Base-by-base conservation (phyloP, 768 basidiomycete species). In the Russula olivacea region DNA sequence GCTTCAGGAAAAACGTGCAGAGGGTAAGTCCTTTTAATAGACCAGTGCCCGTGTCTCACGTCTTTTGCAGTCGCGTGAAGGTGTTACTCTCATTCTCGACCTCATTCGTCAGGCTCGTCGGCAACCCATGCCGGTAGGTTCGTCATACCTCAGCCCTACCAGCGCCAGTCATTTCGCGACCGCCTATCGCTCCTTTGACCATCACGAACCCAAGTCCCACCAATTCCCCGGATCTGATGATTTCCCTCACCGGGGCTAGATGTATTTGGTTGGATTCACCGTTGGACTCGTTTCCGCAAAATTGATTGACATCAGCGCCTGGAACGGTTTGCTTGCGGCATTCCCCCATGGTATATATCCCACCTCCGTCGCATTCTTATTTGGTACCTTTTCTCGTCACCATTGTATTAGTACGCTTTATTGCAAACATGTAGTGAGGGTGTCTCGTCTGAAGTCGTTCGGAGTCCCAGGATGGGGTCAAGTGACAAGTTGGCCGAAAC, bases 1-100 rank as follows among this genome's bases (percentile, higher is more conserved):
- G 83, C 65, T 94, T 96, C 77, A 92, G 94, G 73, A 83, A 87
- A 19, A 91, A 97, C 70, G 78, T 95, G 55, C 91, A 95, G 74
- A 81, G 84, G 69, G 94, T 88, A 72, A 58, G 86, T 75, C 30
- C 47, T 58, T 40, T 57, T 47, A 32, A 15, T 17, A 47, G 50
- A 55, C 36, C 59, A 36, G 60, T 40, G 11, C 58, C 53, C 55
- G 54, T 67, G 52, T 54, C 64, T 61, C 47, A 63, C 15, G 2
- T 57, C 30, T 21, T 60, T 68, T 56, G 19, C 65, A 92, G 91
- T 93, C 89, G 69, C 89, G 91, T 49, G 89, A 92, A 74, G 93
- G 93, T 7, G 87, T 97, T 64, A 85, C 88, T 47, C 79, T 93
- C 48, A 87, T 96, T 61, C 80, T 96, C 54, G 80, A 80, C 63